phyloP scores from a whole-genome alignment of 2,329 filamentous ascomycete species.

The Paraphoma chrysanthemicola region DNA sequence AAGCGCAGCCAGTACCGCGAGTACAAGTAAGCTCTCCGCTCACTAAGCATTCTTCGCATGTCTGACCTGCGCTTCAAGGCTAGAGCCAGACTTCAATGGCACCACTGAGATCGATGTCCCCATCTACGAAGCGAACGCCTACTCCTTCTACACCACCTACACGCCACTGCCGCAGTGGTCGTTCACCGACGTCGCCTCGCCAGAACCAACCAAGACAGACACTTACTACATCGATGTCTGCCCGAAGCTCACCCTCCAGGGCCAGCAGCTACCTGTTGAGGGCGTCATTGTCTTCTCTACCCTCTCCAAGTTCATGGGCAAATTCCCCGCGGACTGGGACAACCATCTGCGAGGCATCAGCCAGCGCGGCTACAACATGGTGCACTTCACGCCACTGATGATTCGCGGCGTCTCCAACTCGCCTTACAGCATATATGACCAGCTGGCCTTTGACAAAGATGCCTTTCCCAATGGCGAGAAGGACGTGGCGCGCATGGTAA shows the following conservation, averaged over 20 bases:
- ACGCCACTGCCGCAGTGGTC: constrained; percentile 83
- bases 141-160: constrained; percentile 93
- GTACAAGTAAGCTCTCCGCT: constrained; percentile 74
- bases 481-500: constrained; percentile 78
- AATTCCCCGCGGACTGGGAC: constrained; percentile 89
- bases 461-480: constrained; percentile 86
- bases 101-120: constrained; percentile 89
- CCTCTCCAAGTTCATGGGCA: constrained; percentile 98
- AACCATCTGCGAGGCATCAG: constrained; percentile 87
- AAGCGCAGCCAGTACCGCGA: constrained; percentile 80
- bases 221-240: constrained; percentile 94
- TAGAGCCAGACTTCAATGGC: constrained; percentile 91
- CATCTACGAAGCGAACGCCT: constrained; percentile 82
- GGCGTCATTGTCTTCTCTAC: constrained; percentile 91
- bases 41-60: not conserved
- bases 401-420: constrained; percentile 89
- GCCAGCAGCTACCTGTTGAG: constrained; percentile 77
- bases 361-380: constrained; percentile 95
- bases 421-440: constrained; percentile 95
- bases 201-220: constrained; percentile 71
- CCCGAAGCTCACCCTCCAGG: constrained; percentile 77
- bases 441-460: constrained; percentile 81
- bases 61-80: constrained; percentile 58
- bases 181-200: constrained; percentile 59
- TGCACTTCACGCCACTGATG: constrained; percentile 96